These are phyloP conservation scores for Pseudohyphozyma bogoriensis DNA, from an alignment of 768 basidiomycete genomes.

Conservation along the genomic window DNA sequence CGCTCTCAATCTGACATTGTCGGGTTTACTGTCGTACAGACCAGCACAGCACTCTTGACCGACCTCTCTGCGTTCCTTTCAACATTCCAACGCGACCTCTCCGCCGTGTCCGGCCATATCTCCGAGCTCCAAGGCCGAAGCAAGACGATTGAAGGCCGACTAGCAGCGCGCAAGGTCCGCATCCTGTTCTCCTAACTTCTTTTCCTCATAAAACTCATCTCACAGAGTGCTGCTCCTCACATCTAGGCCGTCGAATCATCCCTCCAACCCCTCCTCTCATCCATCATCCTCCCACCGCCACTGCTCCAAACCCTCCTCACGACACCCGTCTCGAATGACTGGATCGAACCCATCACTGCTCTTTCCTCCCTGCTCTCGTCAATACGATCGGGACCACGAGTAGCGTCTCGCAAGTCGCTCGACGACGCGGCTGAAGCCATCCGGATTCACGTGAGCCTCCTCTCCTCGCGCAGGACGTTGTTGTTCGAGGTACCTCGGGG, in stretches of 20 bases:
- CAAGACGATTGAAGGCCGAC: slow-evolving; percentile 74
- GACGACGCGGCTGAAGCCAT: slow-evolving; percentile 75
- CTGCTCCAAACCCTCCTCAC: slow-evolving; percentile 71
- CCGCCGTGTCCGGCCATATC: slow-evolving; percentile 91
- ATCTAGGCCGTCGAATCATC: slow-evolving; percentile 77
- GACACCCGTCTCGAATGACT: slow-evolving; percentile 72
- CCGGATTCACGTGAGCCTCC: slow-evolving; percentile 76
- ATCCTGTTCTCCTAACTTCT: neutral
- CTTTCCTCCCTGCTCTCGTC: slow-evolving; percentile 65
- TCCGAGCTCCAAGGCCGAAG: slow-evolving; percentile 84
- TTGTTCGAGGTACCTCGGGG: neutral
- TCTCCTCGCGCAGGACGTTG: no score
- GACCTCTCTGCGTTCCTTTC: slow-evolving; percentile 84
- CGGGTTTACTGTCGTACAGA: slow-evolving; percentile 44
- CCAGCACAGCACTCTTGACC: slow-evolving; percentile 72
- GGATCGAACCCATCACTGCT: slow-evolving; percentile 70
- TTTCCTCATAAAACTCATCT: neutral
- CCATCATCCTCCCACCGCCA: slow-evolving; percentile 70
- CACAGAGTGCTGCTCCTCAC: neutral
- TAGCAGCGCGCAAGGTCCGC: slow-evolving; percentile 73
- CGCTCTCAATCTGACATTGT: neutral
- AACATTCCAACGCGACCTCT: slow-evolving; percentile 88
- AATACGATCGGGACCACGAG: slow-evolving; percentile 61
- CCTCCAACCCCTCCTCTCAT: slow-evolving; percentile 64
- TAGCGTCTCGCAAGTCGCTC: slow-evolving; percentile 76